These are phyloP conservation scores for Fraxinus pennsylvanica DNA, from an alignment of 257 asterid genomes.

Conservation along the genomic window DNA sequence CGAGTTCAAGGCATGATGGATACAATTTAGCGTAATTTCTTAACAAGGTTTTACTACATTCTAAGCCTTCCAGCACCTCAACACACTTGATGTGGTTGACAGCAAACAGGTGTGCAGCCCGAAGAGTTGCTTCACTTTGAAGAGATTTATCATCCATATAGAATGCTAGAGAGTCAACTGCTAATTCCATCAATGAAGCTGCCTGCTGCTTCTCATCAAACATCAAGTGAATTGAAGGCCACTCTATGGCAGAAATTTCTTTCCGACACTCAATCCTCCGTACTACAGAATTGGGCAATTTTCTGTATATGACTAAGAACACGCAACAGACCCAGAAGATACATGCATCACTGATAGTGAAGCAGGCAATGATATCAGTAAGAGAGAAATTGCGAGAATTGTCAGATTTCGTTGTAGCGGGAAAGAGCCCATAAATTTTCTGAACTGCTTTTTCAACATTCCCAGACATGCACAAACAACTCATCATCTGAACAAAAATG, in stretches of 20 bases:
- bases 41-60: conserved; percentile 40
- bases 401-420: conserved; percentile 29
- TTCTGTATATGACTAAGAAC: conserved; percentile 41
- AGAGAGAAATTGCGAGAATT: conserved; percentile 23
- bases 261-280: conserved; percentile 43
- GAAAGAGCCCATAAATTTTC: conserved; percentile 37
- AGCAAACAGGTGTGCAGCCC: conserved; percentile 46
- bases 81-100: conserved; percentile 49
- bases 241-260: conserved; percentile 43
- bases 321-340: conserved; percentile 49
- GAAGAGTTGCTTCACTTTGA: conserved; percentile 40
- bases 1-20: conserved; percentile 53
- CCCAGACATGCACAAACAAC: conserved; percentile 48
- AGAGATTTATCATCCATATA: conserved; percentile 35
- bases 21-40: conserved; percentile 39
- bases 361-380: conserved; percentile 31
- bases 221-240: conserved; percentile 37
- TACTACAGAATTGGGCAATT: conserved; percentile 38
- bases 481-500: conserved; percentile 48
- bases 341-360: conserved; percentile 43
- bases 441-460: conserved; percentile 39
- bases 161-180: conserved; percentile 42
- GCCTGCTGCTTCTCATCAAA: conserved; percentile 43
- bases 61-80: conserved; percentile 42
- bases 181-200: conserved; percentile 37